Evolutionary conservation across 192 early-diverging fungal species (phyloP).

Genomic region (Radiomyces spectabilis): DNA sequence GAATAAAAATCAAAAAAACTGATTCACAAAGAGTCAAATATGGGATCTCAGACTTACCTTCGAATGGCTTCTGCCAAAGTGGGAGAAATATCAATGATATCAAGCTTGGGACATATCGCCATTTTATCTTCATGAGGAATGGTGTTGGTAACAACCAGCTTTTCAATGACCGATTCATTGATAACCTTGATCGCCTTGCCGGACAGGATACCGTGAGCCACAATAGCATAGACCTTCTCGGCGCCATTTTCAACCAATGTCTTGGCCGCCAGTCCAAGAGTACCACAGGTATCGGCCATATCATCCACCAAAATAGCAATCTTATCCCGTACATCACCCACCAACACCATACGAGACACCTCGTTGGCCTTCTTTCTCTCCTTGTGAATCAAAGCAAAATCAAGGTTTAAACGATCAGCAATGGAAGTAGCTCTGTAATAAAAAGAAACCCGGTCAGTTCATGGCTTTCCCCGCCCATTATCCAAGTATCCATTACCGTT

Average conservation of each 20-base stretch:
- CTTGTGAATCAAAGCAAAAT: constrained; percentile 98
- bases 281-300: constrained; percentile 95
- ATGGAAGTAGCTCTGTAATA: constrained; percentile 78
- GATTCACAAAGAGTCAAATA: no score
- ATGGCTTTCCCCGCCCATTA: not conserved
- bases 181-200: constrained; percentile 90
- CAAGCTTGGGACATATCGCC: constrained; percentile 64
- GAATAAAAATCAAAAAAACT: not conserved
- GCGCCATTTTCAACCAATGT: constrained; percentile 88
- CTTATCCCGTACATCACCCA: constrained; percentile 88
- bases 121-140: constrained; percentile 79
- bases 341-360: constrained; percentile 88
- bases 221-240: constrained; percentile 86
- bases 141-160: constrained; percentile 76
- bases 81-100: constrained; percentile 76
- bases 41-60: constrained; percentile 6
- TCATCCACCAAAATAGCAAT: constrained; percentile 95
- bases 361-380: constrained; percentile 88
- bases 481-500: constrained; percentile 52
- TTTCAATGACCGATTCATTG: constrained; percentile 65
- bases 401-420: constrained; percentile 86
- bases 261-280: constrained; percentile 82
- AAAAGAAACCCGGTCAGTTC: not conserved
- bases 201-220: constrained; percentile 91
- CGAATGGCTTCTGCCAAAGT: constrained; percentile 71